Conservation (phyloP, 2,329 filamentous ascomycete species). For the Hansfordia pulvinata region DNA sequence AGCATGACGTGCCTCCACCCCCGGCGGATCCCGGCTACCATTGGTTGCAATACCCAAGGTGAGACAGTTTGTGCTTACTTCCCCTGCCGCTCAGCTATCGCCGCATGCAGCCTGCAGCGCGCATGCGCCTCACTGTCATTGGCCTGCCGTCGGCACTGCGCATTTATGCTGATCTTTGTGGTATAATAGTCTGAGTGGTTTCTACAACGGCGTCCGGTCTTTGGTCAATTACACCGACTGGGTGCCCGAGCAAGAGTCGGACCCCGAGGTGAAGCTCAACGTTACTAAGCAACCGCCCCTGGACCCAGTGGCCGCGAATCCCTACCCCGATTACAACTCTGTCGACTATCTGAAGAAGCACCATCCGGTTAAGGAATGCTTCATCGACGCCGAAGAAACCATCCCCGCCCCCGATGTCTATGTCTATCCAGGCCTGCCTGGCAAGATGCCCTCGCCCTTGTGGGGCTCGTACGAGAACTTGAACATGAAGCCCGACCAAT, state of each 20-base stretch:
- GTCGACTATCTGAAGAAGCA: constrained; percentile 12
- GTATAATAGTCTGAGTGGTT: constrained; percentile 11
- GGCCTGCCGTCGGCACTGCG: not conserved
- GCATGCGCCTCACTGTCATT: not conserved
- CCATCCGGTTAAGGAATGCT: constrained; percentile 24
- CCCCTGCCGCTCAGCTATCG: too few relatives aligned
- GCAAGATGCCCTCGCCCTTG: constrained; percentile 49
- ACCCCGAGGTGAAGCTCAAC: constrained; percentile 7
- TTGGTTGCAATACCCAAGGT: constrained; percentile 13
- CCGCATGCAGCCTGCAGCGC: too few relatives aligned
- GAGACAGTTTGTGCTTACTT: constrained; percentile 4
- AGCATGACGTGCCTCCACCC: not conserved
- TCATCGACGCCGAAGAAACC: constrained; percentile 32
- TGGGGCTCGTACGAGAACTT: constrained; percentile 52
- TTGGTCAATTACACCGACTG: constrained; percentile 14
- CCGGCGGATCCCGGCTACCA: constrained; percentile 8
- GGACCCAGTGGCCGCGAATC: constrained; percentile 13
- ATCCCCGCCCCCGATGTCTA: constrained; percentile 19
- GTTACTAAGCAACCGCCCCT: constrained; percentile 10
- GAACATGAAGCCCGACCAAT: constrained; percentile 48
- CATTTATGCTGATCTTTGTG: not conserved
- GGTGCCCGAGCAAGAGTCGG: constrained; percentile 12
- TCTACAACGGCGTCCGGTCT: constrained; percentile 14
- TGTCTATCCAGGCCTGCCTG: constrained; percentile 44
- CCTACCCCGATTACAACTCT: constrained; percentile 14